phyloP scores from a whole-genome alignment of 345 rosid species.

The Brassica carinata region DNA sequence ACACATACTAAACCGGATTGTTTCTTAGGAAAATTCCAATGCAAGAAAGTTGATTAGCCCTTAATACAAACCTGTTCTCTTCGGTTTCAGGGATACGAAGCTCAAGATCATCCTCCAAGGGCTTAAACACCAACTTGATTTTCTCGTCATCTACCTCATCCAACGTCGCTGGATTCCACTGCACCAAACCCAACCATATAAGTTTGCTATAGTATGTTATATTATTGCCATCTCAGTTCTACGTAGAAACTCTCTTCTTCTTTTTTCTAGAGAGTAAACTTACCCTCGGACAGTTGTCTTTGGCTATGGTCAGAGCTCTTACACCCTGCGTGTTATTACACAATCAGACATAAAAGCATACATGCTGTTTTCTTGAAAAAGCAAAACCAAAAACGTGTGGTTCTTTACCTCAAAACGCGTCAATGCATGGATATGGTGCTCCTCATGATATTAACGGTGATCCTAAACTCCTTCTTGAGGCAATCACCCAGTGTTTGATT shows the following conservation, averaged over 20 bases:
- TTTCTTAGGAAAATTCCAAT: not conserved
- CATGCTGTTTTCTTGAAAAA: not conserved
- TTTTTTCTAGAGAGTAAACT: slow-evolving; percentile 1
- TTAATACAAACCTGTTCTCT: slow-evolving; percentile 54
- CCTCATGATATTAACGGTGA: slow-evolving; percentile 71
- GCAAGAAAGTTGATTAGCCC: not conserved
- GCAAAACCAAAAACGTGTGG: not conserved
- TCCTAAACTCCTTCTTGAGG: slow-evolving; percentile 82
- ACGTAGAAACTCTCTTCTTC: not conserved
- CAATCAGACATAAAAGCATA: slow-evolving; percentile 2
- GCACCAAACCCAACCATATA: slow-evolving; percentile 29
- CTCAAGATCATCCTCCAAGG: slow-evolving; percentile 62
- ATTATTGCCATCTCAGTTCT: not conserved
- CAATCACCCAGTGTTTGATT: slow-evolving; percentile 66
- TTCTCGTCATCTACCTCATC: slow-evolving; percentile 62
- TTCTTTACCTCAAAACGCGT: slow-evolving; percentile 79
- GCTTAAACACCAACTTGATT: slow-evolving; percentile 59
- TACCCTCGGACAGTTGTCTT: slow-evolving; percentile 93
- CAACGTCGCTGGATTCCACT: slow-evolving; percentile 79
- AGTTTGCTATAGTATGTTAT: not conserved
- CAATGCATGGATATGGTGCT: slow-evolving; percentile 53
- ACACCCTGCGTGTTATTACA: slow-evolving; percentile 58
- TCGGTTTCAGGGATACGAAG: slow-evolving; percentile 74
- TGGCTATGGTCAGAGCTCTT: slow-evolving; percentile 84
- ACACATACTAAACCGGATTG: not conserved